Base-by-base conservation (phyloP, 2,329 filamentous ascomycete genomes). In the Exserohilum rostratum region DNA sequence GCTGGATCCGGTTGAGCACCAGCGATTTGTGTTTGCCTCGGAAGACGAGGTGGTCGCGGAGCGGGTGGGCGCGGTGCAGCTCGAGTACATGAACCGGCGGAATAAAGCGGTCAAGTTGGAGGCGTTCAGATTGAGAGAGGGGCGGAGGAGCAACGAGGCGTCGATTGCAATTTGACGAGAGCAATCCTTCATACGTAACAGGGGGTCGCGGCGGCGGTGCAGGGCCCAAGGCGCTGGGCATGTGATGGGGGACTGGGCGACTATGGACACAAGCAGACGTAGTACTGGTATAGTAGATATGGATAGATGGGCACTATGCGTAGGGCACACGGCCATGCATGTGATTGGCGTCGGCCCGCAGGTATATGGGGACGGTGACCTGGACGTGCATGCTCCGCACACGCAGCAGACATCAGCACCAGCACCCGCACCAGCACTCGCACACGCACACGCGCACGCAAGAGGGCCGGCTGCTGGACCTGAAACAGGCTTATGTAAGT, bases 1-100 rank as follows among this genome's bases (percentile, higher is more conserved):
- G 2, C 58, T 80, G 50, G 76, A 79, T 50, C 73, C 76, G 3
- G 50, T 69, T 9, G 78, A 80, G 66, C 78, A 80, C 55, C 74
- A 79, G 46, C 56, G 58, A 3, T 76, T 69, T 50, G 40, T 73
- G 2, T 80, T 75, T 69, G 76, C 71, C 15, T 70, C 71, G 1
- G 75, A 79, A 50, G 70, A 78, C 2, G 76, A 80, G 44, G 57
- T 79, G 30, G 55, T 54, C 13, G 62, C 63, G 5, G 70, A 72
- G 31, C 53, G 58, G 35, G 64, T 62, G 6, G 65, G 60, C n/a
- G 70, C 69, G 3, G 60, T 65, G 6, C 35, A 46, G 30, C 59
- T 78, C 12, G 53, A 50, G 17, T 77, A 74, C 35, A 69, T 77
- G 22, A 67, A 60, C 3, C 53, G 58, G 2, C 46, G 52, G 17